Conservation (phyloP, 2,329 filamentous ascomycete genomes). For the Botryotinia calthae region DNA sequence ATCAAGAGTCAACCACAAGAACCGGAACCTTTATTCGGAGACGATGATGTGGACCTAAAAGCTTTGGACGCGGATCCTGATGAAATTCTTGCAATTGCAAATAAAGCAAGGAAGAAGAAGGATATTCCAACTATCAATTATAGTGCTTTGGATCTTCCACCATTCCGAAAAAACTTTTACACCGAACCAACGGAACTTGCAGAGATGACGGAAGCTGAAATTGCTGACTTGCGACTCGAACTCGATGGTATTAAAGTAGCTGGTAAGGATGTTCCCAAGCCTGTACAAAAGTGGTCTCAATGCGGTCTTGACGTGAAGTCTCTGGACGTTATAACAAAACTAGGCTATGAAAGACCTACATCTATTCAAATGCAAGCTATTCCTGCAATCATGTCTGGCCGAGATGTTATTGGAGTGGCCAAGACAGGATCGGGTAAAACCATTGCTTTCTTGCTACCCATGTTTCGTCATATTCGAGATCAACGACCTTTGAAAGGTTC, state of each 20-base stretch:
- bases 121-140: conserved; percentile 89
- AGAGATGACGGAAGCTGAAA: conserved; percentile 80
- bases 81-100: conserved; percentile 60
- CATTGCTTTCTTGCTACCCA: conserved; percentile 88
- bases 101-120: conserved; percentile 76
- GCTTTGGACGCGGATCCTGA: conserved; percentile 63
- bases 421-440: conserved; percentile 99
- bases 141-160: conserved; percentile 77
- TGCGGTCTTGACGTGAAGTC: conserved; percentile 86
- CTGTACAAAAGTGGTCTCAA: conserved; percentile 95
- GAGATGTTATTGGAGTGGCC: conserved; percentile 92
- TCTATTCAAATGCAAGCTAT: conserved; percentile 94
- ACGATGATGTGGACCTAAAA: conserved; percentile 69
- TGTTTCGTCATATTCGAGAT: conserved; percentile 98
- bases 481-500: conserved; percentile 76
- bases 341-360: conserved; percentile 86
- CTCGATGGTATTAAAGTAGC: conserved; percentile 94
- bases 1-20: conserved; percentile 57
- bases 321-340: conserved; percentile 75
- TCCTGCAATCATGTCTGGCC: conserved; percentile 91
- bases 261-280: conserved; percentile 84
- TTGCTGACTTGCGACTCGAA: conserved; percentile 77
- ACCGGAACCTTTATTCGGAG: conserved; percentile 83
- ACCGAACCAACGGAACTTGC: conserved; percentile 81
- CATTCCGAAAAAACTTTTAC: conserved; percentile 94